A percentile compares a stretch with the other conserved stretches of the same genome.
Evolutionary conservation across 2,329 filamentous ascomycete genomes (phyloP).

Genomic region (Sarocladium oryzae): DNA sequence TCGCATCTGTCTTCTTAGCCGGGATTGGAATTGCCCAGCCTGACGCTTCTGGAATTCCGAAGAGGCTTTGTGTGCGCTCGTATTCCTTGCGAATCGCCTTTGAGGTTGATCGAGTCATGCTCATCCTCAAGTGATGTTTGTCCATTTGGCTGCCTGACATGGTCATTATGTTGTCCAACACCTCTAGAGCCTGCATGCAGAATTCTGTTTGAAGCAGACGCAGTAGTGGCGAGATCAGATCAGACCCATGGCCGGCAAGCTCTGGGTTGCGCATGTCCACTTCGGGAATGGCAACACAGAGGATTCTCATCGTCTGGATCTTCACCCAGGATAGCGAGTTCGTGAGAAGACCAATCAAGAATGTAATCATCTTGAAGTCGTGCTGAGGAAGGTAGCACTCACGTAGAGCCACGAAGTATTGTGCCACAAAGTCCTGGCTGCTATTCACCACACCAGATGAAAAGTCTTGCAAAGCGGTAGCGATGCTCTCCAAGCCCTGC

Average conservation of each 20-base stretch:
- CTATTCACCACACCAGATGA: constrained; percentile 59
- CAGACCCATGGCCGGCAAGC: constrained; percentile 83
- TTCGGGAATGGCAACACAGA: constrained; percentile 77
- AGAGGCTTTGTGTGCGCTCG: constrained; percentile 86
- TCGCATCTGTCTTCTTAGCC: constrained; percentile 79
- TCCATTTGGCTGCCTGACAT: constrained; percentile 91
- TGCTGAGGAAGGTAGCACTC: constrained; percentile 73
- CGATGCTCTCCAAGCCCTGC: constrained; percentile 62
- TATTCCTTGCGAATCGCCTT: constrained; percentile 88
- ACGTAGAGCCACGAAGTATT: constrained; percentile 67
- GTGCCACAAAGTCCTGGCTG: constrained; percentile 68
- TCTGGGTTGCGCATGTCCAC: constrained; percentile 91
- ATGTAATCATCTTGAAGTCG: constrained; percentile 81
- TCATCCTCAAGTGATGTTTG: constrained; percentile 93
- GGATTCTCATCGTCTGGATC: constrained; percentile 83
- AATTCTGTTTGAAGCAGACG: constrained; percentile 87
- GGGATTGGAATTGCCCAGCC: constrained; percentile 96
- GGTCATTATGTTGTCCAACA: constrained; percentile 91
- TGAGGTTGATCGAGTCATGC: constrained; percentile 86
- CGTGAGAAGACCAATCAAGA: constrained; percentile 84
- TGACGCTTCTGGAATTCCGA: constrained; percentile 91
- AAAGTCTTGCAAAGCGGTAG: constrained; percentile 63
- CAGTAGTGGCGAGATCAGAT: constrained; percentile 88
- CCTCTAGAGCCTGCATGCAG: constrained; percentile 84
- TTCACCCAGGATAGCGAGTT: constrained; percentile 89